phyloP scores from a whole-genome alignment of 345 rosid species.

The Heritiera littoralis region DNA sequence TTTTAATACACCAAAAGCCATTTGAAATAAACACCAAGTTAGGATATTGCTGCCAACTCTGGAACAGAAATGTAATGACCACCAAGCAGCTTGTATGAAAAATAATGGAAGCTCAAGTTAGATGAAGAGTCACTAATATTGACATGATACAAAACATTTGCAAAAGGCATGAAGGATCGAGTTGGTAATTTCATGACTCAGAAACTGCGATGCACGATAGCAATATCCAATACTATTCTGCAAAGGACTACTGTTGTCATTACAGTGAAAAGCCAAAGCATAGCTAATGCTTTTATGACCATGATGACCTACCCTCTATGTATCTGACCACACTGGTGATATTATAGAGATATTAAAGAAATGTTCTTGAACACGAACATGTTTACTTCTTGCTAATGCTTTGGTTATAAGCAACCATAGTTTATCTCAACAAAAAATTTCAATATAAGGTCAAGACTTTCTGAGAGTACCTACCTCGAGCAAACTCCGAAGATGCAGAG shows the following conservation, averaged over 20 bases:
- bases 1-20: not conserved
- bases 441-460: constrained; percentile 15
- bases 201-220: not conserved
- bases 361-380: not conserved
- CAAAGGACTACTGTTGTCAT: no score
- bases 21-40: not conserved
- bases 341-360: not conserved
- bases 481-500: constrained; percentile 81
- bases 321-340: not conserved
- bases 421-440: not conserved
- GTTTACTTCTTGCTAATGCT: not conserved
- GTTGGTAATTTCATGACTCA: constrained; percentile 4
- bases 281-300: not conserved
- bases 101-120: not conserved
- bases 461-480: constrained; percentile 57
- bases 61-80: not conserved
- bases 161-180: not conserved
- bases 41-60: not conserved
- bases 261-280: no score
- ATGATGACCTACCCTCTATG: not conserved
- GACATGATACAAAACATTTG: not conserved
- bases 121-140: not conserved
- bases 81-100: not conserved
- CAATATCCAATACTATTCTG: no score
- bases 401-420: not conserved